Evolutionary conservation across 495 filamentous ascomycete genomes (phyloP).

Genomic region (Pyrenula aspistea): DNA sequence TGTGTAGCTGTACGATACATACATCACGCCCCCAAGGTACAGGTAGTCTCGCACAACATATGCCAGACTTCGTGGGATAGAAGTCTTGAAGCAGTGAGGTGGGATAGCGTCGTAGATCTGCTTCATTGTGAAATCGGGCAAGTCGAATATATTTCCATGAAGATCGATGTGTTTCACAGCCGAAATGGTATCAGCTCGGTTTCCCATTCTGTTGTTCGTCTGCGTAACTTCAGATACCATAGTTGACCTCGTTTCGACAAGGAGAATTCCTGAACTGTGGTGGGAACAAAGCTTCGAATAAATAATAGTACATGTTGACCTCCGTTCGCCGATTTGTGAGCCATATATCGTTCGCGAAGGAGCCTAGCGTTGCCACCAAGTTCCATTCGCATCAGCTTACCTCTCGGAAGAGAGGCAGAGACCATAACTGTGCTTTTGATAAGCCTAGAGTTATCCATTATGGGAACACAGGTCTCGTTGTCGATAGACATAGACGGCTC

Average conservation of each 20-base stretch:
- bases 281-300: background rate
- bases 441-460: background rate
- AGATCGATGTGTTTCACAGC: slow-evolving; percentile 36
- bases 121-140: slow-evolving; percentile 70
- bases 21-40: slow-evolving; percentile 50
- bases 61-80: slow-evolving; percentile 38
- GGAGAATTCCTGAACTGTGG: background rate
- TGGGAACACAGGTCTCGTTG: background rate
- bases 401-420: background rate
- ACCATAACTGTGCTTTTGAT: background rate
- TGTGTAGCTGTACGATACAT: slow-evolving; percentile 48
- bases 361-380: background rate
- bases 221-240: background rate
- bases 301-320: background rate
- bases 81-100: slow-evolving; percentile 64
- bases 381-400: background rate
- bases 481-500: background rate
- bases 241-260: background rate
- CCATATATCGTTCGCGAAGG: background rate
- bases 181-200: slow-evolving; percentile 3
- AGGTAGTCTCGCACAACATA: slow-evolving; percentile 58
- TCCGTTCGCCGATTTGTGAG: background rate
- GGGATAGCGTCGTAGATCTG: slow-evolving; percentile 68
- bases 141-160: slow-evolving; percentile 62
- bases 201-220: slow-evolving; percentile 5